Evolutionary conservation across 1,284 basidiomycete species (phyloP).

Genomic region (Cutaneotrichosporon dermatis): DNA sequence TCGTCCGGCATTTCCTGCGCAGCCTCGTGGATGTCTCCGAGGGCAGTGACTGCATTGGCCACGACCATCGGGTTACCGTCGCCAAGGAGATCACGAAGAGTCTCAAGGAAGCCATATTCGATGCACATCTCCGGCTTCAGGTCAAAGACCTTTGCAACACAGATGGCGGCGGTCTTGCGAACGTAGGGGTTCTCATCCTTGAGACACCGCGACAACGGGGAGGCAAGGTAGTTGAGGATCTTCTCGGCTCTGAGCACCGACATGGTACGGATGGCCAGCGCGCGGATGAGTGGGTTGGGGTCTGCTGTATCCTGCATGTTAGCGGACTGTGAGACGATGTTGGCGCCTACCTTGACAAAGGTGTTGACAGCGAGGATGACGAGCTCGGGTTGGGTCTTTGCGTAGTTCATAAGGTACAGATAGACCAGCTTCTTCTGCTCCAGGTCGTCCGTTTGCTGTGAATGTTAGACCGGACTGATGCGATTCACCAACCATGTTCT

Average conservation of each 20-base stretch:
- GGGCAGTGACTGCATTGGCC: slow-evolving; percentile 92
- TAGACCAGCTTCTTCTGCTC: slow-evolving; percentile 70
- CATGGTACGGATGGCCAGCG: slow-evolving; percentile 96
- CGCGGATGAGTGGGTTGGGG: slow-evolving; percentile 90
- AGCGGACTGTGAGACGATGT: background rate
- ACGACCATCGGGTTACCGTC: slow-evolving; percentile 99
- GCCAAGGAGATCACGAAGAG: slow-evolving; percentile 61
- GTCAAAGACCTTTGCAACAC: slow-evolving; percentile 93
- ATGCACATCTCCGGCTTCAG: slow-evolving; percentile 91
- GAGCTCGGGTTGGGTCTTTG: slow-evolving; percentile 93
- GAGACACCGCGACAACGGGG: slow-evolving; percentile 85
- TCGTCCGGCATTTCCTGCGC: slow-evolving; percentile 38
- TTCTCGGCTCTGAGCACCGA: slow-evolving; percentile 94
- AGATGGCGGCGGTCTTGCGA: slow-evolving; percentile 91
- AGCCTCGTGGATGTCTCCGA: slow-evolving; percentile 84
- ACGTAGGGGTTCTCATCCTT: slow-evolving; percentile 96
- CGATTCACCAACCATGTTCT: slow-evolving; percentile 68
- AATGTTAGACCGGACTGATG: slow-evolving; percentile 4
- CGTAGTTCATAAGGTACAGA: slow-evolving; percentile 97
- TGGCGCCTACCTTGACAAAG: slow-evolving; percentile 64
- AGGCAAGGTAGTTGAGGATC: slow-evolving; percentile 96
- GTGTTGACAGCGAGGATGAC: slow-evolving; percentile 99
- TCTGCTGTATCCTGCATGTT: slow-evolving; percentile 79
- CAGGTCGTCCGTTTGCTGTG: slow-evolving; percentile 51
- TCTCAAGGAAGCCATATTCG: slow-evolving; percentile 90